Conservation (phyloP, 495 filamentous ascomycete species). For the Xylaria palmicola region DNA sequence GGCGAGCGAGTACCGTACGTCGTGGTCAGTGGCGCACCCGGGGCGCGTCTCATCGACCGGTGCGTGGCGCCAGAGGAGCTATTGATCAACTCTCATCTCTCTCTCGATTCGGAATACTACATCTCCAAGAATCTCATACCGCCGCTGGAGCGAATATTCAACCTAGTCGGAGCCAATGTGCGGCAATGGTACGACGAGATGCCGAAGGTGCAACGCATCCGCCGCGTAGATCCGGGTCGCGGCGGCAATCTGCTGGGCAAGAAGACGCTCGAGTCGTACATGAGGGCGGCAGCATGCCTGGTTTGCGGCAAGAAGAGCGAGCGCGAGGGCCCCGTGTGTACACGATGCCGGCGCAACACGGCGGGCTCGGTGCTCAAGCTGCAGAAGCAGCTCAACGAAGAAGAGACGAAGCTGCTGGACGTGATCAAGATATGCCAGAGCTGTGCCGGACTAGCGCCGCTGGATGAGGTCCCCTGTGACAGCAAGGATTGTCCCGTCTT, state of each 20-base stretch:
- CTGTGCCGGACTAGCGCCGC: slow-evolving; percentile 69
- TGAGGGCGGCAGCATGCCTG: slow-evolving; percentile 75
- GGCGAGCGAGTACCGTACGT: slow-evolving; percentile 95
- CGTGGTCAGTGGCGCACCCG: slow-evolving; percentile 83
- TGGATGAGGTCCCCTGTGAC: slow-evolving; percentile 79
- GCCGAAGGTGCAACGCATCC: slow-evolving; percentile 81
- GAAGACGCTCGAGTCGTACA: slow-evolving; percentile 83
- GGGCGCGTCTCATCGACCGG: slow-evolving; percentile 81
- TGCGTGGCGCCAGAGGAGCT: slow-evolving; percentile 85
- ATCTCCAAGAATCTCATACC: slow-evolving; percentile 94
- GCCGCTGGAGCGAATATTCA: slow-evolving; percentile 94
- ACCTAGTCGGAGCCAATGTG: slow-evolving; percentile 91
- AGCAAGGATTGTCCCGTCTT: slow-evolving; percentile 92
- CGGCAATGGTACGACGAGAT: slow-evolving; percentile 93
- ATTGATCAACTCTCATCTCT: slow-evolving; percentile 69
- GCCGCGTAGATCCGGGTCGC: slow-evolving; percentile 52
- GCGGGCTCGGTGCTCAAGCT: slow-evolving; percentile 62
- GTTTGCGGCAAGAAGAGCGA: slow-evolving; percentile 71
- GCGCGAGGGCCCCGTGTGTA: slow-evolving; percentile 58
- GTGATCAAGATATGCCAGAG: slow-evolving; percentile 77
- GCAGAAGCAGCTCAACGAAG: slow-evolving; percentile 55
- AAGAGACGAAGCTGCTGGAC: slow-evolving; percentile 63
- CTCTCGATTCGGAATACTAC: slow-evolving; percentile 96
- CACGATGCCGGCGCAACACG: slow-evolving; percentile 55
- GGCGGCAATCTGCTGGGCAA: slow-evolving; percentile 36